phyloP scores from a whole-genome alignment of 202 grass and related monocot genomes.

The Carex arenaria region DNA sequence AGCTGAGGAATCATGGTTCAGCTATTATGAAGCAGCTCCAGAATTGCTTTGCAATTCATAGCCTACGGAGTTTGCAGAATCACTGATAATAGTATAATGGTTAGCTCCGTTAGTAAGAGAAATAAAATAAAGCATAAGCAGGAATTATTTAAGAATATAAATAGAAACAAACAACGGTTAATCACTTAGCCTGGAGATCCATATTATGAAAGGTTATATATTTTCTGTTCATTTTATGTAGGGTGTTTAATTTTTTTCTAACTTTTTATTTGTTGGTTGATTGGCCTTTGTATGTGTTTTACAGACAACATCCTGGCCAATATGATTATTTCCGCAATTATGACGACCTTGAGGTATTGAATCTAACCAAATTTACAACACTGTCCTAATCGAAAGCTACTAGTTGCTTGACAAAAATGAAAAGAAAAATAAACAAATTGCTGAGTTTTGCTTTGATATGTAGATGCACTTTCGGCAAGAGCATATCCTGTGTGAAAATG shows the following conservation, averaged over 20 bases:
- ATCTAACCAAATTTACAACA: neutral
- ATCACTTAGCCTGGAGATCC: neutral
- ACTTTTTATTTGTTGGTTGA: neutral
- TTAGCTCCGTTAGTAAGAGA: neutral
- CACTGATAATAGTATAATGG: too few species aligned
- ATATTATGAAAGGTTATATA: neutral
- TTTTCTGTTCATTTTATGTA: neutral
- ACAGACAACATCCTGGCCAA: constrained; percentile 61
- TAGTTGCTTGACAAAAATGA: neutral
- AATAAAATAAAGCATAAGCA: neutral
- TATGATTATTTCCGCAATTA: constrained; percentile 88
- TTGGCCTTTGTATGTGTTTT: constrained; percentile 20
- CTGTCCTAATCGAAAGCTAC: neutral
- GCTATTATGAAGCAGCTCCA: neutral
- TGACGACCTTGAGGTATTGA: constrained; percentile 83
- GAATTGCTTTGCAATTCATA: neutral
- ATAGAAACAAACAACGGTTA: neutral
- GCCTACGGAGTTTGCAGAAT: neutral
- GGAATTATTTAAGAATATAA: neutral
- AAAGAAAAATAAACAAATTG: constrained; percentile 1
- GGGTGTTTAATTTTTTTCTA: neutral
- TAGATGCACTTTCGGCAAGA: constrained; percentile 87
- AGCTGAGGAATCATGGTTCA: neutral
- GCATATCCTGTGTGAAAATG: constrained; percentile 88
- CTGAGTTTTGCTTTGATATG: constrained; percentile 13